Evolutionary conservation across 2,329 filamentous ascomycete species (phyloP).

Genomic region (Zasmidium citrigriseum): DNA sequence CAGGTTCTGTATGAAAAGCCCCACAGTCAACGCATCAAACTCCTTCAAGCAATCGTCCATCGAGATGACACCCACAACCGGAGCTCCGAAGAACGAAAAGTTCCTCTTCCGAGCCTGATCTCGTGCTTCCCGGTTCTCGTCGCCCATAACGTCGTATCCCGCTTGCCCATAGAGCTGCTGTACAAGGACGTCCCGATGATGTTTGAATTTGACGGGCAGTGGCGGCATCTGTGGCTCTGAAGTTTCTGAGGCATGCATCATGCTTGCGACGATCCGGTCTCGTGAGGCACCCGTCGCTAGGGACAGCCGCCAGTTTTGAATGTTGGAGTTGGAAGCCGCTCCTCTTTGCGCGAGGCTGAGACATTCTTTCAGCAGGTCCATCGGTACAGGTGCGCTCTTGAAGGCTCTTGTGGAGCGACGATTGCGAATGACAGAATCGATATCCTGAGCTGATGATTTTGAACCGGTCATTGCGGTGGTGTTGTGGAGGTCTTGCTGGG

Average conservation of each 20-base stretch:
- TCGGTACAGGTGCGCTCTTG: conserved; percentile 13
- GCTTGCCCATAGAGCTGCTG: conserved; percentile 24
- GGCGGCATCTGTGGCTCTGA: conserved; percentile 17
- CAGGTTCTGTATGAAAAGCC: conserved; percentile 29
- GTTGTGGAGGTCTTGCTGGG: too few species aligned
- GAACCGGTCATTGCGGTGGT: background rate
- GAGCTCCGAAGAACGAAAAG: conserved; percentile 28
- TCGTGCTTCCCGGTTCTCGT: conserved; percentile 12
- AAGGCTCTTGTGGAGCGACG: conserved; percentile 14
- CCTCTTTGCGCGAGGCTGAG: conserved; percentile 16
- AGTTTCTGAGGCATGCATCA: conserved; percentile 10
- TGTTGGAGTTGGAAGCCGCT: conserved; percentile 23
- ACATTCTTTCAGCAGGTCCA: conserved; percentile 9
- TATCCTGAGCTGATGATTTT: background rate
- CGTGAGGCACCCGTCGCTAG: conserved; percentile 20
- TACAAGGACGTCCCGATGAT: conserved; percentile 25
- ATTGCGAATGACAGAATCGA: conserved; percentile 7
- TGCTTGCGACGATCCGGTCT: conserved; percentile 17
- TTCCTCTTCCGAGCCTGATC: conserved; percentile 21
- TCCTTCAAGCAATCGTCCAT: conserved; percentile 21
- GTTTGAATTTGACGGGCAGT: conserved; percentile 19
- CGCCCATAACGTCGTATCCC: conserved; percentile 23
- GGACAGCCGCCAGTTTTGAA: conserved; percentile 21
- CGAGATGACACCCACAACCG: conserved; percentile 19
- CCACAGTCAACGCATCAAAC: conserved; percentile 26